Base-by-base conservation (phyloP, 2,329 filamentous ascomycete genomes). In the Claviceps sp. region DNA sequence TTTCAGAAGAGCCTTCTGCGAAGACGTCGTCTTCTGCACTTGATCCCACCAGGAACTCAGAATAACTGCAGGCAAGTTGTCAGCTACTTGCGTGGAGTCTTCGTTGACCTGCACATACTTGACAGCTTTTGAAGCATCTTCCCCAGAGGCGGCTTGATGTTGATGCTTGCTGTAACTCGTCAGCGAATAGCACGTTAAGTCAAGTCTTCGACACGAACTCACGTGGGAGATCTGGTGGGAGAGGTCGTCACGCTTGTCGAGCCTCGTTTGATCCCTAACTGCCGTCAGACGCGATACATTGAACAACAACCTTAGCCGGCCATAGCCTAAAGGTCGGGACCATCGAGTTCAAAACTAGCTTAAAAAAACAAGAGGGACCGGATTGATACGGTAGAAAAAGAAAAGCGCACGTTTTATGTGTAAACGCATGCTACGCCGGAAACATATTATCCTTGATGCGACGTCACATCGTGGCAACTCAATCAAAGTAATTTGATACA, bases 1-100 rank as follows among this genome's bases (percentile, higher is more conserved):
- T 46, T 20, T 53, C 51, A 6, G 48, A 34, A 5, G 49, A 52
- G 4, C 11, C 43, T 38, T 51, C 46, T 22, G 56, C 55, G 20
- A 59, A 59, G 13, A 59, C 56, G 34, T 59, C 57, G 24, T 56
- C 57, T 37, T 59, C 55, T 7, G 50, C 54, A 16, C 47, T 55
- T 8, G 56, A 55, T 20, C 55, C 57, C 11, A 59, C 47, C 4
- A 57, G 37, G 20, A 59, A 59, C 11, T 51, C 49, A 18, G 50
- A 51, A 8, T 47, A 48, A 18, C 52, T 54, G 14, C 4, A n/a
- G 5, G 30, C 6, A n/a, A 20, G 2, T 11, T 43, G 42, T 42
- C 37, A 40, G 22, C 37, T 40, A 46, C 4, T 6, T 2, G 18
- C 18, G 6, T 22, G 3, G 2, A 14, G 20, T 5, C 11, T 4